phyloP scores from a whole-genome alignment of 495 filamentous ascomycete species.

The Penicillium lividum region DNA sequence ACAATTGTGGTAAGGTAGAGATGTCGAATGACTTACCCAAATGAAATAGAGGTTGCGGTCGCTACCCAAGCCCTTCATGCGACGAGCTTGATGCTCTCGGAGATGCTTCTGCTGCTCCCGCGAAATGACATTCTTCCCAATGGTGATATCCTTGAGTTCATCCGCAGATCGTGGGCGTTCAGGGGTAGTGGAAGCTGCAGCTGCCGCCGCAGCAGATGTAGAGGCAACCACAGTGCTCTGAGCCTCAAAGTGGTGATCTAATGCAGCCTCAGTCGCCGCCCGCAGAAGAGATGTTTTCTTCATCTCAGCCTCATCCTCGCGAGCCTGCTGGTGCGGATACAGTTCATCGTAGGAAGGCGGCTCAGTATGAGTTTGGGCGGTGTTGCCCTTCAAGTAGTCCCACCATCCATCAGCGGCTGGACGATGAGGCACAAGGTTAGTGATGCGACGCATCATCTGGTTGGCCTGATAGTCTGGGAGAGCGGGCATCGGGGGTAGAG shows the following conservation, averaged over 20 bases:
- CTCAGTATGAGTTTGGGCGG: conserved; percentile 40
- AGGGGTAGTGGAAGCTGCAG: conserved; percentile 29
- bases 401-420: conserved; percentile 64
- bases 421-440: conserved; percentile 67
- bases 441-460: conserved; percentile 71
- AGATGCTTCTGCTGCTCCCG: conserved; percentile 74
- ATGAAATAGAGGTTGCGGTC: conserved; percentile 57
- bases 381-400: conserved; percentile 60
- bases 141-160: conserved; percentile 46
- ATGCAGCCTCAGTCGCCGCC: conserved; percentile 63
- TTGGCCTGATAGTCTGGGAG: conserved; percentile 73
- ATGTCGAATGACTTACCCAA: conserved; percentile 11
- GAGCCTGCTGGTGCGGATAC: conserved; percentile 57
- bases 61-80: conserved; percentile 70
- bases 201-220: conserved; percentile 15
- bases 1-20: background rate
- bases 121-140: conserved; percentile 54
- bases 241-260: conserved; percentile 67
- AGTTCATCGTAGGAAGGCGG: conserved; percentile 84
- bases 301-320: conserved; percentile 48
- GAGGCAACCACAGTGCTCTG: conserved; percentile 41
- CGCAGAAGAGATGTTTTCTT: conserved; percentile 63
- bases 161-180: conserved; percentile 40
- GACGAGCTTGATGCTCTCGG: conserved; percentile 67
- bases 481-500: conserved; percentile 57